Base-by-base conservation (phyloP, 768 basidiomycete species). In the Termitomyces sp. region DNA sequence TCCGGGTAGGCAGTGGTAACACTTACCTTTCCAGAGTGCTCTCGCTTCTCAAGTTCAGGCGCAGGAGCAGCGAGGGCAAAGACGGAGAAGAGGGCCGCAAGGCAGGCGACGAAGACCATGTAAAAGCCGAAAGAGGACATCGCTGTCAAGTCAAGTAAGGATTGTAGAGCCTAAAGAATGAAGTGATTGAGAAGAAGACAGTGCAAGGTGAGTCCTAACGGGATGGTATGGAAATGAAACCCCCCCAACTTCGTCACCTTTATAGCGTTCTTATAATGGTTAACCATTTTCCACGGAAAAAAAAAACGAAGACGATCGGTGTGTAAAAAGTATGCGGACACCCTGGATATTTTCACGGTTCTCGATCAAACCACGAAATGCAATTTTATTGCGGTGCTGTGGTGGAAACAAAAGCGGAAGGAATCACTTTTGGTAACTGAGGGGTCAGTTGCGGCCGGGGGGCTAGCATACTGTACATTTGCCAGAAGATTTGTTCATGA, bases 11-110 rank as follows among this genome's bases (percentile, higher is more conserved):
- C 26, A 37, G 4, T 6, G 34, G 45, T 24, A 3, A 9, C n/a
- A 55, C 63, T 28, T 22, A 64, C 63, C 52, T 58, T 64, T 39
- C 63, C 63, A 28, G 54, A 39, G 20, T 53, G 54, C 33, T 46
- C 44, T 12, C 63, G 61, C 47, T 57, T 60, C 51, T 49, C 41
- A 18, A 64, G 34, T 34, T 8, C 42, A 24, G 52, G 26, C 28
- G 53, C 46, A 16, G 63, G 63, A n/a, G 58, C 44, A 6, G 61
- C 63, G 5, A 58, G n/a, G 41, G 56, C 28, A 28, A 60, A 6
- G 18, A 55, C 45, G 28, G 59, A 58, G 54, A 62, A 60, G 36
- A 59, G 42, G 15, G 51, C 42, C 18, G 47, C 55, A 39, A 64
- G 37, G 42, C 39, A 54, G 28, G 56, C 48, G 44, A 22, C 34